Evolutionary conservation across 805 yeast species (phyloP), one percentile per base, ranked within the genome.

Genomic region (Ogataea populi-albae): DNA sequence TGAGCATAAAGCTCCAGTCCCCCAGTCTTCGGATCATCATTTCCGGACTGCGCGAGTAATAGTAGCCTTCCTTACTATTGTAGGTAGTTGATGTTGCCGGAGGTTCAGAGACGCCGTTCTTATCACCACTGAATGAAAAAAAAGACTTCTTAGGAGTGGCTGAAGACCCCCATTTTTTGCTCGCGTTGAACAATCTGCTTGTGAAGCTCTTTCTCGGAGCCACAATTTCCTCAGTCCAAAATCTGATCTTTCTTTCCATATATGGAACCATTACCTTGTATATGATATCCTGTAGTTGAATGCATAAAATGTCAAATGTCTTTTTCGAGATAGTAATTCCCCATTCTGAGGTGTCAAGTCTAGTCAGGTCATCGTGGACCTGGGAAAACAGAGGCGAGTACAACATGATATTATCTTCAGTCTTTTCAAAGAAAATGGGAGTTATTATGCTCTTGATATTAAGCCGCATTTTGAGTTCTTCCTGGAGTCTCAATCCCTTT

Each of bases 1-100:
- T 75, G n/a, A 89, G 62, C 79, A 93, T 86, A 51, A 91, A 78
- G 5, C 88, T 79, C 86, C 95, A 86, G 57, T 93, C 98, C 0
- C 95, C 98, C 18, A 91, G 65, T 53, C 84, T 82, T 33, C 98
- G 68, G 18, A 88, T 69, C 27, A 76, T 69, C 54, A 86, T 83
- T 49, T 87, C 96, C 1, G 80, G 71, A 0, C 87, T 67, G 3
- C 73, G 66, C 8, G 77, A 74, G 27, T 73, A 61, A 53, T 87
- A 88, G 47, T 67, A 76, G 16, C 79, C 81, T 27, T 69, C 76
- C 4, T 61, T 64, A 4, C 64, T 45, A 51, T 74, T 75, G 59
- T 71, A 86, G 4, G 41, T 28, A 6, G 41, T 30, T 6, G 40
- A 25, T 4, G 40, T 20, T 8, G 37, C 34, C 6, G 32, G 16